Base-by-base conservation (phyloP, 1,139 yeast species). In the Geotrichum aggregatum region DNA sequence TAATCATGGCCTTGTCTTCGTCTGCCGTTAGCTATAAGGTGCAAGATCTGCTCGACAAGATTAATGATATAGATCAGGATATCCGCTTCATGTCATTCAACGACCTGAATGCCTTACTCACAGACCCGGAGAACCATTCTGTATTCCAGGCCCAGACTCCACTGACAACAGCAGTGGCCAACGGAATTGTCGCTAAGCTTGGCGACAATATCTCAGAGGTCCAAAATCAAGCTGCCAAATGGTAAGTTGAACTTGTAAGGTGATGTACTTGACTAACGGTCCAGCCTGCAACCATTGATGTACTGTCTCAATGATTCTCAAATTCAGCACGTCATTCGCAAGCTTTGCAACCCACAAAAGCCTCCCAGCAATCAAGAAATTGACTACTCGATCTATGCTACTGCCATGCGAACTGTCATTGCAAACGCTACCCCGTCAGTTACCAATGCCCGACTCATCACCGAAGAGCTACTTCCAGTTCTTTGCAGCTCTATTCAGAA, bases 1-100 rank as follows among this genome's bases (percentile, higher is more conserved):
- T n/a, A n/a, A n/a, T n/a, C n/a, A n/a, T n/a, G n/a, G n/a, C n/a
- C 28, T 5, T 24, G 28, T 24, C 28, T 24, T 5, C 28, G 7
- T 5, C 7, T 8, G 8, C 1, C 16, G 18, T 44, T 7, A 44
- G 47, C 31, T 44, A 31, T 33, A 44, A 34, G 47, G 40, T 53
- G 14, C 47, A 47, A 33, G 52, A 50, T 28, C 49, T 54, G 43
- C 52, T 65, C 50, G 62, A 61, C 21, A 66, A 66, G 50, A 60
- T 68, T 51, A 58, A 59, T 30, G 60, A 66, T 38, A 56, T 84
- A 22, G 96, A 88, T 62, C 86, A 94, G 2, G 96, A 88, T 65
- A 73, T 85, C 60, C 75, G 96, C 63, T 87, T 83, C 68, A 88
- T 88, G 96, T 95, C 92, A 2, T 72, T 87, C 57, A 86, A 80